Percentiles rank a stretch among this genome's conserved stretches.
phyloP scores from a whole-genome alignment of 2,329 filamentous ascomycete genomes.

The Neofusicoccum laricinum region DNA sequence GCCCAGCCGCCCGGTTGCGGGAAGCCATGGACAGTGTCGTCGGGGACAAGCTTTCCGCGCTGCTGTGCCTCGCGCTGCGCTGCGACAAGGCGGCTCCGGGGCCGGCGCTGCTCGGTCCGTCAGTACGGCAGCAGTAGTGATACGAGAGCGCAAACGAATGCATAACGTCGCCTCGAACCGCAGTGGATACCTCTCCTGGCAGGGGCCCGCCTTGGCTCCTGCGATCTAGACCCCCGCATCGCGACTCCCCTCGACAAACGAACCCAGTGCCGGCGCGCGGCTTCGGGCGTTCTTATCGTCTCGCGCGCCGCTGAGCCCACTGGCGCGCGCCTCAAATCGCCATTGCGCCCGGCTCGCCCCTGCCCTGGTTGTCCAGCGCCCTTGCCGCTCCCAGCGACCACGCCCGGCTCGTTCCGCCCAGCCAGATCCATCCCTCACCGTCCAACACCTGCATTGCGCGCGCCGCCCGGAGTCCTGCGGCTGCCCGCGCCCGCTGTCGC shows the following conservation, averaged over 20 bases:
- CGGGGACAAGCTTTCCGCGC: not conserved
- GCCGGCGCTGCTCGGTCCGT: not conserved
- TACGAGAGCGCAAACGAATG: not conserved
- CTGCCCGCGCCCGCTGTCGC: too few species aligned
- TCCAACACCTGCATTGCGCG: not conserved
- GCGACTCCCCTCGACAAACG: not conserved
- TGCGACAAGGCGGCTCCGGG: not conserved
- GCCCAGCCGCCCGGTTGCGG: too few species aligned
- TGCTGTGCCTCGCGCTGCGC: not conserved
- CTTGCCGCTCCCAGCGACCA: not conserved
- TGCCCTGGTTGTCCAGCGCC: not conserved
- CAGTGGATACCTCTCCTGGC: not conserved
- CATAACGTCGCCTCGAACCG: not conserved
- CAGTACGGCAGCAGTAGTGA: not conserved
- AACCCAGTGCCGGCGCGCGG: not conserved
- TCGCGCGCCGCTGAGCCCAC: not conserved
- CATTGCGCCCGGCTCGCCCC: not conserved
- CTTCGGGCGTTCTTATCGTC: not conserved
- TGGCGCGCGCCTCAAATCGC: not conserved
- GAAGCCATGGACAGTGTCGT: too few species aligned
- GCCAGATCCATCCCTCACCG: not conserved
- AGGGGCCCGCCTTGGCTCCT: not conserved
- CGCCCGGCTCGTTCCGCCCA: slow-evolving; percentile 6
- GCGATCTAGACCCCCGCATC: slow-evolving; percentile 1
- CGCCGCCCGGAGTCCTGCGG: not conserved